Base-by-base conservation (phyloP, 2,329 filamentous ascomycete genomes). In the Cercospora citrullina region DNA sequence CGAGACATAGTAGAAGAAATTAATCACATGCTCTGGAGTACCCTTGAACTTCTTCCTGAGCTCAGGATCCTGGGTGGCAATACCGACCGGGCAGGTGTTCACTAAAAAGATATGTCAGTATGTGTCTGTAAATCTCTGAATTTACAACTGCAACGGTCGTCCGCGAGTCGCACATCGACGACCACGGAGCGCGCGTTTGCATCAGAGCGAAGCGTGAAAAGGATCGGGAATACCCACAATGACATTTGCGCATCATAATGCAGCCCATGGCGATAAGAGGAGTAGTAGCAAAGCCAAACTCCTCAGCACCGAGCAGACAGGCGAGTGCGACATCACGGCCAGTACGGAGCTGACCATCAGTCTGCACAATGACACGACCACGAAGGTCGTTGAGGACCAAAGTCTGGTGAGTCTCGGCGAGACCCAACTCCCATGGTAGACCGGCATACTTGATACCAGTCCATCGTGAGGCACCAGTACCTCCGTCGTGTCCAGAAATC, bases 361-460 rank as follows among this genome's bases (percentile, higher is more conserved):
- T 97, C 84, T 98, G 94, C 36, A 97, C 93, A 72, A 97, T 91
- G 62, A 97, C 93, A 86, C 94, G 92, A 63, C 94, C 94, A 85
- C 94, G 91, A 18, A 98, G 88, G 78, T 97, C 94, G 81, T 98
- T 98, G 48, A 98, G 85, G 12, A 98, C 94, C 72, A 98, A 85
- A 14, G 94, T 98, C 82, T 98, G 94, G 79, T 98, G 94, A 57
- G 94, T 97, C 84, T 98, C 94, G 5, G 94, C 94, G 75, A 98
- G 90, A 87, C 94, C 94, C 74, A 98, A 80, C 81, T 98, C 94
- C 94, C 94, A 98, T 28, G 94, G 94, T 39, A 97, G 88, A 86
- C 94, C 94, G 61, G 94, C 94, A 79, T 97, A 97, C 82, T 97
- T 97, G 88, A 97, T 97, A 85, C 94, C 94, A 77, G 94, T 98